These are phyloP conservation scores for Peltaster fructicola DNA, from an alignment of 2,329 filamentous ascomycete species.

Conservation along the genomic window DNA sequence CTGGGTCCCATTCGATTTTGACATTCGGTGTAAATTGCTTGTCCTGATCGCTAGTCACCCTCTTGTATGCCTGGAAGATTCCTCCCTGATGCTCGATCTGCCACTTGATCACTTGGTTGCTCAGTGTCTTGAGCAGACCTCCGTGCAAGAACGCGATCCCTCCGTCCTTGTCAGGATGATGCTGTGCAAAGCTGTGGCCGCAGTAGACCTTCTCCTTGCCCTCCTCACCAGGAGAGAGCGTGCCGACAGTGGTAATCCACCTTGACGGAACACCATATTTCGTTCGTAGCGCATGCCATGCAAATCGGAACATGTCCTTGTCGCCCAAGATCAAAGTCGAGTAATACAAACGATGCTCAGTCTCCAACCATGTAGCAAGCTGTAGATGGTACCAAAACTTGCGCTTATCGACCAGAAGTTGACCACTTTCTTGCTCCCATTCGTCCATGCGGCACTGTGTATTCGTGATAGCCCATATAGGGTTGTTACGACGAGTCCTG, in stretches of 20 bases:
- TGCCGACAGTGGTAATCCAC: constrained; percentile 15
- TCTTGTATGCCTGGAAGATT: constrained; percentile 17
- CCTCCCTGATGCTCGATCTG: constrained; percentile 11
- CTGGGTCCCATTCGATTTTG: constrained; percentile 5
- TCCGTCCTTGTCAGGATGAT: constrained; percentile 17
- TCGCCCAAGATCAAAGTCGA: constrained; percentile 17
- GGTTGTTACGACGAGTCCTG: constrained; percentile 12
- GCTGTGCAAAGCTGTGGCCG: constrained; percentile 19
- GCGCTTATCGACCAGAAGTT: constrained; percentile 19
- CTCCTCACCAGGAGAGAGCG: too few relatives aligned
- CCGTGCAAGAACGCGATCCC: constrained; percentile 18
- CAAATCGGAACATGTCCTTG: constrained; percentile 19
- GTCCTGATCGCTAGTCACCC: constrained; percentile 4
- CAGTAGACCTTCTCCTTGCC: constrained; percentile 10
- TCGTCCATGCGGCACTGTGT: constrained; percentile 17
- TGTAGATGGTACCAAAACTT: constrained; percentile 20
- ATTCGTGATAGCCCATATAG: constrained; percentile 18
- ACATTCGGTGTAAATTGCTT: constrained; percentile 7
- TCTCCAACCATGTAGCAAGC: constrained; percentile 18
- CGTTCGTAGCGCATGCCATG: constrained; percentile 17
- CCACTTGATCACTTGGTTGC: constrained; percentile 11
- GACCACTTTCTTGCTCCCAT: constrained; percentile 19
- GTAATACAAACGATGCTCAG: constrained; percentile 10
- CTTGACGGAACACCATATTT: constrained; percentile 11
- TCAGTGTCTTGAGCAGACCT: constrained; percentile 17